Evolutionary conservation across 1,284 basidiomycete species (phyloP).

Genomic region (Exobasidium rhododendri): DNA sequence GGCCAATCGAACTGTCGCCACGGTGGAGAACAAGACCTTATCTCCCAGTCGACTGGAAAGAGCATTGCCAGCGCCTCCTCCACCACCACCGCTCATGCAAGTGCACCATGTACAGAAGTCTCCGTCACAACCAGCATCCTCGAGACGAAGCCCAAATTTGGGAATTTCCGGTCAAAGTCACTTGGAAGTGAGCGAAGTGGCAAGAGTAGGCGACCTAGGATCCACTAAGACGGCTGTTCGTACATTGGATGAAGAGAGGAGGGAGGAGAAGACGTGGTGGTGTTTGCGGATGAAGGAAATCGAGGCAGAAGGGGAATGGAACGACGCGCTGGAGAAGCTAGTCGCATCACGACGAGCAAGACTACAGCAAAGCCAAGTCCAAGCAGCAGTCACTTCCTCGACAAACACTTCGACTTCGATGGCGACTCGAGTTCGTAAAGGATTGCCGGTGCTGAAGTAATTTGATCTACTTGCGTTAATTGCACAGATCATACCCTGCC

Average conservation of each 20-base stretch:
- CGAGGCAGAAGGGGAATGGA: slow-evolving; percentile 1
- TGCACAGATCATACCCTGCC: no score
- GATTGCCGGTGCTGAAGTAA: neutral
- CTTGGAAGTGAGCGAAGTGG: neutral
- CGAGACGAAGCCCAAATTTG: neutral
- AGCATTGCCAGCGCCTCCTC: neutral
- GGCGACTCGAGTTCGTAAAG: neutral
- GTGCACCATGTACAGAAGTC: neutral
- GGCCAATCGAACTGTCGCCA: slow-evolving; percentile 10
- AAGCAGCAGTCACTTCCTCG: neutral
- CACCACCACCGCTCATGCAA: no score
- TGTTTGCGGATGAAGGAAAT: slow-evolving; percentile 1
- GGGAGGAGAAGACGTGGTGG: slow-evolving; percentile 9
- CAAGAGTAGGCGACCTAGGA: neutral
- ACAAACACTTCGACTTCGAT: neutral
- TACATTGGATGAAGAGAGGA: slow-evolving; percentile 10
- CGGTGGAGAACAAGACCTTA: neutral
- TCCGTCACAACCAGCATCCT: neutral
- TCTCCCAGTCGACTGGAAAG: neutral
- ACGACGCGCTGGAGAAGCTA: slow-evolving; percentile 1
- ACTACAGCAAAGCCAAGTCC: neutral
- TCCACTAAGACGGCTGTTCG: neutral
- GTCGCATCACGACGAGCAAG: neutral
- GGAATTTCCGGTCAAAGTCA: neutral
- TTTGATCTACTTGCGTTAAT: no score